Percentiles rank a stretch among this genome's conserved stretches.
These are phyloP conservation scores for Nakazawaea ambrosiae DNA, from an alignment of 805 yeast genomes.

Conservation along the genomic window DNA sequence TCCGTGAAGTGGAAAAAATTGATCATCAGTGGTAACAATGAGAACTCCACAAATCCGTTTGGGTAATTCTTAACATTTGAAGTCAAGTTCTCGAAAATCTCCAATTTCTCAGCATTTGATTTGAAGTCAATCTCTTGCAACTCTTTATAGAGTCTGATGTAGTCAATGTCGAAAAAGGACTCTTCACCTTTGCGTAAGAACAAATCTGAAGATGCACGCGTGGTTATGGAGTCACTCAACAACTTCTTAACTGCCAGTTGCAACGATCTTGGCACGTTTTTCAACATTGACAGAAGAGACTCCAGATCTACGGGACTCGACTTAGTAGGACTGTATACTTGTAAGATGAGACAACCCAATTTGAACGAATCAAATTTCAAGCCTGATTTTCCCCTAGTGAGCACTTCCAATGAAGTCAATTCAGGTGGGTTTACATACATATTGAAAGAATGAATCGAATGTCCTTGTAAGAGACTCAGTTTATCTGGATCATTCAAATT, in stretches of 20 bases:
- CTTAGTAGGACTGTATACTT: slow-evolving; percentile 28
- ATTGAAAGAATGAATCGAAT: slow-evolving; percentile 19
- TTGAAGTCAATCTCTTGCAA: slow-evolving; percentile 51
- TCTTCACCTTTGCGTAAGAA: slow-evolving; percentile 26
- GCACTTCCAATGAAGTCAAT: slow-evolving; percentile 2
- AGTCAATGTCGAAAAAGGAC: slow-evolving; percentile 33
- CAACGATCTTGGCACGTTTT: slow-evolving; percentile 11
- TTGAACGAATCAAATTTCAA: slow-evolving; percentile 57
- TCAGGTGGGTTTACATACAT: slow-evolving; percentile 38
- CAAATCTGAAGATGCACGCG: slow-evolving; percentile 30
- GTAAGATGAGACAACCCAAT: slow-evolving; percentile 49
- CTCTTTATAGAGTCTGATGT: slow-evolving; percentile 46
- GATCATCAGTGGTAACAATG: slow-evolving; percentile 66
- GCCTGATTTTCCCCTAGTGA: slow-evolving; percentile 22
- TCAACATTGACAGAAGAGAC: slow-evolving; percentile 8
- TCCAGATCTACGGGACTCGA: slow-evolving; percentile 8
- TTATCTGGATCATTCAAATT: slow-evolving; percentile 40
- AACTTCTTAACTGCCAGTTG: slow-evolving; percentile 29
- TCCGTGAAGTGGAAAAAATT: slow-evolving; percentile 28
- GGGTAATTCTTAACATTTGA: slow-evolving; percentile 31
- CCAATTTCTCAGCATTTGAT: slow-evolving; percentile 45
- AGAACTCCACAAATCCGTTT: slow-evolving; percentile 47
- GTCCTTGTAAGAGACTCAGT: slow-evolving; percentile 23
- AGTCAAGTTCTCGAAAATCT: slow-evolving; percentile 22
- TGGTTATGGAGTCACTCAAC: slow-evolving; percentile 27